Conservation (phyloP, 345 rosid species). For the Eutrema yunnanense region DNA sequence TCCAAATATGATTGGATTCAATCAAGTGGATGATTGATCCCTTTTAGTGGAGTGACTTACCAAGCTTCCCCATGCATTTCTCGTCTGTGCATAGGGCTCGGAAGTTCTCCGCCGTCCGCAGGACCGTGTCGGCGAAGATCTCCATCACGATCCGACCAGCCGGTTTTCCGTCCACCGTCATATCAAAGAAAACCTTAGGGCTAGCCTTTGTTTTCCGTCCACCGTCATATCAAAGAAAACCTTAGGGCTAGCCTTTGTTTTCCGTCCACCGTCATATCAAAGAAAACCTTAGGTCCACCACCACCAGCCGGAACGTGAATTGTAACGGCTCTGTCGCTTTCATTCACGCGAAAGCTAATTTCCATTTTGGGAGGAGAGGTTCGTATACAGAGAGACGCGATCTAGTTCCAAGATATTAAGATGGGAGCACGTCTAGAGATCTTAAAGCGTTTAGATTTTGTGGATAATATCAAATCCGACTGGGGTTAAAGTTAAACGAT, state of each 20-base stretch:
- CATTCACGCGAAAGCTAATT: too few species aligned
- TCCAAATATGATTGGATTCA: conserved; percentile 39
- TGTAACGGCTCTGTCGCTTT: too few species aligned
- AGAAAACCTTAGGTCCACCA: conserved; percentile 22
- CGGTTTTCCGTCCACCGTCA: conserved; percentile 26
- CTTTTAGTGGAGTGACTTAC: conserved; percentile 60
- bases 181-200: conserved; percentile 36
- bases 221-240: conserved; percentile 39
- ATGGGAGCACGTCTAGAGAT: too few species aligned
- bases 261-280: conserved; percentile 35
- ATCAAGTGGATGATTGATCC: conserved; percentile 49
- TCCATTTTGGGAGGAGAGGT: too few species aligned
- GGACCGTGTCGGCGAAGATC: not conserved
- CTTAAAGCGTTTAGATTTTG: too few species aligned
- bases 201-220: too few species aligned
- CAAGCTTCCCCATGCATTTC: conserved; percentile 27
- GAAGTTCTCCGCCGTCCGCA: conserved; percentile 47
- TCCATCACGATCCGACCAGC: conserved; percentile 40
- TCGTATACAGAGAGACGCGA: too few species aligned
- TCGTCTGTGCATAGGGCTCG: conserved; percentile 25
- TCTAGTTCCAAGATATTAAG: too few species aligned
- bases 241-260: not conserved
- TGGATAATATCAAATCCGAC: too few species aligned
- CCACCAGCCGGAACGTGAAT: too few species aligned
- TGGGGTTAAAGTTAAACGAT: too few species aligned